Conservation (phyloP, 164 flowering plant species). For the Sextonia rubra region DNA sequence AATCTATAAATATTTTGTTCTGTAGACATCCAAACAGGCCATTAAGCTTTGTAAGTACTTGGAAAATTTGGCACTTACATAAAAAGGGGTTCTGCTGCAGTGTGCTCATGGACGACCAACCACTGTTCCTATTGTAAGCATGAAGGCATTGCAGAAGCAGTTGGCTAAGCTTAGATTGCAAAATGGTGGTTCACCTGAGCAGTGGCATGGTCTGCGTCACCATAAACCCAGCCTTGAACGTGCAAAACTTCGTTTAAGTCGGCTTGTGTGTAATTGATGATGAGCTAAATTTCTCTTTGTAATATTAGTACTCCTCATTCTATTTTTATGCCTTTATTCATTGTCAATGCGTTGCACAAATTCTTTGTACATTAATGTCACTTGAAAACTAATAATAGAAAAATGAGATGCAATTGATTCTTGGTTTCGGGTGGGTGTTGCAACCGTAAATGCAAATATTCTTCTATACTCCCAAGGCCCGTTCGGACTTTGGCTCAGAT, state of each 20-base stretch:
- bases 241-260: slow-evolving; percentile 39
- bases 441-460: no score
- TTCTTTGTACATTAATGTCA: slow-evolving; percentile 5
- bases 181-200: slow-evolving; percentile 19
- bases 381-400: neutral
- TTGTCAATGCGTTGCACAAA: neutral
- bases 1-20: no score
- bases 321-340: neutral
- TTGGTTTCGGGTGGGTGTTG: no score
- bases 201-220: slow-evolving; percentile 69
- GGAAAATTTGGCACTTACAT: neutral
- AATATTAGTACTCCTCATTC: neutral
- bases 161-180: slow-evolving; percentile 36
- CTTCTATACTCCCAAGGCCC: no score
- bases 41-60: no score
- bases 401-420: no score
- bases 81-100: slow-evolving; percentile 31
- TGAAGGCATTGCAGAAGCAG: slow-evolving; percentile 73
- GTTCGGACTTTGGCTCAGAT: no score
- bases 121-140: slow-evolving; percentile 75
- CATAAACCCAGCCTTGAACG: slow-evolving; percentile 50
- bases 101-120: slow-evolving; percentile 99
- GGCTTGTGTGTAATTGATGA: slow-evolving; percentile 2
- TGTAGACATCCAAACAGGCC: no score
- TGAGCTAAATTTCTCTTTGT: neutral